These are phyloP conservation scores for Fraxinus pennsylvanica DNA, from an alignment of 257 asterid species.

Conservation along the genomic window DNA sequence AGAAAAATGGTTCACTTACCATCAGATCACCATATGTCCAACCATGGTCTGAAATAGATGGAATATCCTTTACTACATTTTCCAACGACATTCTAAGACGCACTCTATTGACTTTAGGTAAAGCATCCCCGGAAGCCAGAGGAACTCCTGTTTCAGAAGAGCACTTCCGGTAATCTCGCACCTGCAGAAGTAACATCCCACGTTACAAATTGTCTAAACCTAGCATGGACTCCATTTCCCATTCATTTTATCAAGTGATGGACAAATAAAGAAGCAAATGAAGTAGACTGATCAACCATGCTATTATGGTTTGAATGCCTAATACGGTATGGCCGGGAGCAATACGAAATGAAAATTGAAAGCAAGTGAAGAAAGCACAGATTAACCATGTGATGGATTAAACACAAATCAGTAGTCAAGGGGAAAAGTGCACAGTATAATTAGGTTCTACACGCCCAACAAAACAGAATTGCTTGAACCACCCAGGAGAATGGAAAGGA, in stretches of 20 bases:
- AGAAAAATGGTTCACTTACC: constrained; percentile 56
- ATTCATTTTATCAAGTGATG: constrained; percentile 14
- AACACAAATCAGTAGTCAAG: not conserved
- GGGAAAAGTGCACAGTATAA: not conserved
- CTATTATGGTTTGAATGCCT: not conserved
- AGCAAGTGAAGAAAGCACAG: not conserved
- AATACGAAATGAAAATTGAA: not conserved
- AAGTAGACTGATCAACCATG: constrained; percentile 12
- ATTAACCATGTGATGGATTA: not conserved
- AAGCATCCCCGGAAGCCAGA: constrained; percentile 43
- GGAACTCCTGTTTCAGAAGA: constrained; percentile 52
- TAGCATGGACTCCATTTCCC: constrained; percentile 14
- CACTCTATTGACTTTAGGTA: constrained; percentile 64
- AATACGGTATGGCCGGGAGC: not conserved
- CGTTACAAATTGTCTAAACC: not conserved
- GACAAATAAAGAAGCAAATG: constrained; percentile 4
- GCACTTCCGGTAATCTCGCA: constrained; percentile 81
- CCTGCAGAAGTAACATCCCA: constrained; percentile 45
- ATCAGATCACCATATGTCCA: constrained; percentile 99
- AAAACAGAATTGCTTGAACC: not conserved
- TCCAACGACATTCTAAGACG: constrained; percentile 84
- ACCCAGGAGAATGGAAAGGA: not conserved
- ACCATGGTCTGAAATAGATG: constrained; percentile 67
- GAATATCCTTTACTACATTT: constrained; percentile 92
- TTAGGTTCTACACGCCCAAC: not conserved